These are phyloP conservation scores for Magnusiomyces clavatus DNA, from an alignment of 1,139 yeast species.

Conservation along the genomic window DNA sequence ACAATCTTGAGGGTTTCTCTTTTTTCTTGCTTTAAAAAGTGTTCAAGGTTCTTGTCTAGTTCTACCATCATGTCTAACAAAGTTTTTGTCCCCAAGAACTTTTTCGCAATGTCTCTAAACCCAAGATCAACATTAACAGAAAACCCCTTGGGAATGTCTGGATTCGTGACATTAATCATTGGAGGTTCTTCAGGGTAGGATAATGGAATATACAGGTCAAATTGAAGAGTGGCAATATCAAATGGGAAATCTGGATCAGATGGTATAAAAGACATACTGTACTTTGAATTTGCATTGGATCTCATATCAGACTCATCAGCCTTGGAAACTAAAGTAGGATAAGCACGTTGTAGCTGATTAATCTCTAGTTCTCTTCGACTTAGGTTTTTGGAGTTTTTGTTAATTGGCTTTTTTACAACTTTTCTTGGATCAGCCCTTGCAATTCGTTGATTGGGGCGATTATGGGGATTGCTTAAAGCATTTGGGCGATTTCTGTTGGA, in stretches of 20 bases:
- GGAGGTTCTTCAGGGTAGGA: constrained; percentile 41
- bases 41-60: constrained; percentile 51
- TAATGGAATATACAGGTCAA: constrained; percentile 49
- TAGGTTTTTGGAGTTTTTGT: constrained; percentile 14
- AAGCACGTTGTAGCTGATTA: constrained; percentile 11
- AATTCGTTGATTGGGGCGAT: constrained; percentile 12
- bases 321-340: constrained; percentile 1
- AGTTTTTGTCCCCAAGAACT: constrained; percentile 32
- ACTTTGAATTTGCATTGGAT: constrained; percentile 6
- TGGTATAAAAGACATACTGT: constrained; percentile 36
- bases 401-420: constrained; percentile 19
- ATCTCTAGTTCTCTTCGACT: constrained; percentile 16
- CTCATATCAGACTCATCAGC: constrained; percentile 7
- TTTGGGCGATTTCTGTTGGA: background rate
- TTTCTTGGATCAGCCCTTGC: constrained; percentile 11
- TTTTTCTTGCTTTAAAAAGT: constrained; percentile 51
- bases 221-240: constrained; percentile 45
- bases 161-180: constrained; percentile 42
- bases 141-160: constrained; percentile 66
- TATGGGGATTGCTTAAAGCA: background rate
- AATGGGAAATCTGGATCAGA: constrained; percentile 72
- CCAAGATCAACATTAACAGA: constrained; percentile 62
- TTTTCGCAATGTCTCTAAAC: constrained; percentile 43
- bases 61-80: constrained; percentile 48
- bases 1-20: constrained; percentile 49